phyloP scores from a whole-genome alignment of 306 rosid genomes.

The Prinsepia uniflora region DNA sequence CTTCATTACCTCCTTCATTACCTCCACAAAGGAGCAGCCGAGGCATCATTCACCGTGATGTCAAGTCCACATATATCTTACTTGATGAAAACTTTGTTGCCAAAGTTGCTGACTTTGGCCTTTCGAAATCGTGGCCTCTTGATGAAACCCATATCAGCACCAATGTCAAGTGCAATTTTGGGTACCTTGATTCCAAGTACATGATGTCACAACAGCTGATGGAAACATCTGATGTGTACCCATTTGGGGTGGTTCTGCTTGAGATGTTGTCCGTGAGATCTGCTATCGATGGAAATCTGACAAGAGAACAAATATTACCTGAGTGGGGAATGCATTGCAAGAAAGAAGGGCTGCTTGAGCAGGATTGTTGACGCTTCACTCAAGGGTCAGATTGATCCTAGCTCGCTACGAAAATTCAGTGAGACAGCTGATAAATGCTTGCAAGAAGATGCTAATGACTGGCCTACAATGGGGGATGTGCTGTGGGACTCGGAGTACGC shows the following conservation, averaged over 20 bases:
- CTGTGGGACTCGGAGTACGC: conserved; percentile 56
- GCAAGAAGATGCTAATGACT: conserved; percentile 32
- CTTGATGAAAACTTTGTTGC: conserved; percentile 41
- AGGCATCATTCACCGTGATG: conserved; percentile 54
- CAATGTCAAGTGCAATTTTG: conserved; percentile 46
- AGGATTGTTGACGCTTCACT: conserved; percentile 40
- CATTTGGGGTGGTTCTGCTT: conserved; percentile 49
- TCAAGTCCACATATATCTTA: conserved; percentile 52
- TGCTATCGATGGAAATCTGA: conserved; percentile 35
- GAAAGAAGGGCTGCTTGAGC: conserved; percentile 40
- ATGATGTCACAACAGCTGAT: conserved; percentile 40
- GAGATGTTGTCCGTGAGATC: conserved; percentile 50
- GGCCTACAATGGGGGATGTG: conserved; percentile 53
- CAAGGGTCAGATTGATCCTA: conserved; percentile 34
- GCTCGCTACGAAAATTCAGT: conserved; percentile 45
- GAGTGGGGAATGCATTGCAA: conserved; percentile 51
- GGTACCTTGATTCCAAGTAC: conserved; percentile 55
- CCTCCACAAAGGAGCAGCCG: conserved; percentile 49
- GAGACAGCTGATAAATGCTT: conserved; percentile 45
- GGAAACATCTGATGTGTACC: conserved; percentile 51
- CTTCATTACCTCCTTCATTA: too few relatives aligned
- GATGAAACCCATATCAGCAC: conserved; percentile 51
- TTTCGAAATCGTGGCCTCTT: conserved; percentile 36
- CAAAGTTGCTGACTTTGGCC: conserved; percentile 57
- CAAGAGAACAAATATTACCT: conserved; percentile 44